Base-by-base conservation (phyloP, 2,329 filamentous ascomycete species). In the Colletotrichum brevisporum region DNA sequence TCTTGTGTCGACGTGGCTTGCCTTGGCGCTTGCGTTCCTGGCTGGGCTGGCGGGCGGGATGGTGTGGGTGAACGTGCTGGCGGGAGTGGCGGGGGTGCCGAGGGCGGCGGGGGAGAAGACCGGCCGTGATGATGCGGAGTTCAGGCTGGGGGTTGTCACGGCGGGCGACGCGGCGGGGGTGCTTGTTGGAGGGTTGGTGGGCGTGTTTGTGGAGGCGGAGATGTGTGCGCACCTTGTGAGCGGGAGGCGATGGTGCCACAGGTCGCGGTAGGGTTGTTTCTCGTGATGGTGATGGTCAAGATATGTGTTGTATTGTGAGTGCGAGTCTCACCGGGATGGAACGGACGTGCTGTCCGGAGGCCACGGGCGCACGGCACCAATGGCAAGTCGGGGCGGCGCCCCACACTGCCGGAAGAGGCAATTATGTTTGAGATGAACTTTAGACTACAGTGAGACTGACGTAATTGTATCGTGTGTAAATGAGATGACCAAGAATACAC, bases 161-260 rank as follows among this genome's bases (percentile, higher is more conserved):
- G 71, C 63, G 4, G 78, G 77, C 2, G 77, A 80, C 45, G 74
- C 76, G 5, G 73, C 65, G 5, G 78, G 78, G 3, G 31, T 72
- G 4, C 48, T 78, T 1, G 48, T 72, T 18, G 78, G 78, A 2
- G 73, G 74, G 2, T 41, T 79, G 4, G 6, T 77, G 18, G 75
- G 74, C 2, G 70, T 73, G 0, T 55, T 75, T 12, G 36, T 78
- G 1, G 78, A 78, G 53, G 61, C 48, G 24, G 2, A 18, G 6
- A 70, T 70, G 56, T 70, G 67, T 36, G 12, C 31, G 5, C 57
- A 47, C 36, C 62, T 69, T 26, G n/a, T 52, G 24, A 55, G 50
- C 12, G 15, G 24, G 21, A 60, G 41, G 18, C 61, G 66, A 2
- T 66, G 66, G 66, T 69, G 66, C 5, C 55, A 66, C 18, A 43